Evolutionary conservation across 345 rosid species (phyloP).

Genomic region (Erucastrum elatum): DNA sequence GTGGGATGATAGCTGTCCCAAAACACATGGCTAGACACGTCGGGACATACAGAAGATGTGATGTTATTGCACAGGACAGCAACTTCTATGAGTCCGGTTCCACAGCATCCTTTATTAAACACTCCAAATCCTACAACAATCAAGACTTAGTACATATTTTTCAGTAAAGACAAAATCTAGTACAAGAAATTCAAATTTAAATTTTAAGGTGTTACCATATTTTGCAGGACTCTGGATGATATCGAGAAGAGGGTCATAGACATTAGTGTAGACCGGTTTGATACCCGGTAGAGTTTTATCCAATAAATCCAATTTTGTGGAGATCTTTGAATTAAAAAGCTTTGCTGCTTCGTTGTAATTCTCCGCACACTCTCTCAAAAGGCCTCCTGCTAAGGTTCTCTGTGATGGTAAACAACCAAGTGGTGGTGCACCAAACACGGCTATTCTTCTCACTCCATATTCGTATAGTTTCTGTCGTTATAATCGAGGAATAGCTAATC

Average conservation of each 20-base stretch:
- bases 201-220: slow-evolving; percentile 45
- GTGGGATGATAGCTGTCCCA: slow-evolving; percentile 86
- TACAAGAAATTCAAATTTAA: not conserved
- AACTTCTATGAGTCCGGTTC: slow-evolving; percentile 55
- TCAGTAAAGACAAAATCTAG: not conserved
- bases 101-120: not conserved
- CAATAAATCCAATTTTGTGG: slow-evolving; percentile 36
- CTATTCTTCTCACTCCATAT: slow-evolving; percentile 64
- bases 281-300: slow-evolving; percentile 31
- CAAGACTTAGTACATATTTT: not conserved
- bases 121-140: not conserved
- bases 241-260: slow-evolving; percentile 53
- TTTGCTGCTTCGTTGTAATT: slow-evolving; percentile 51
- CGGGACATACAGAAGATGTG: slow-evolving; percentile 36
- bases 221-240: slow-evolving; percentile 50
- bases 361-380: slow-evolving; percentile 47
- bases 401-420: slow-evolving; percentile 77
- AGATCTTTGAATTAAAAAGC: slow-evolving; percentile 58
- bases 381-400: slow-evolving; percentile 64
- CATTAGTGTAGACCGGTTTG: slow-evolving; percentile 48
- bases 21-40: slow-evolving; percentile 52
- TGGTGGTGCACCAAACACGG: slow-evolving; percentile 53
- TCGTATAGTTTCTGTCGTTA: slow-evolving; percentile 34
- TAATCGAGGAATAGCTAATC: slow-evolving; percentile 42
- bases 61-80: slow-evolving; percentile 42